A percentile compares a stretch with the other conserved stretches of the same genome.
phyloP scores from a whole-genome alignment of 768 basidiomycete genomes.

The Boletus patriciae region DNA sequence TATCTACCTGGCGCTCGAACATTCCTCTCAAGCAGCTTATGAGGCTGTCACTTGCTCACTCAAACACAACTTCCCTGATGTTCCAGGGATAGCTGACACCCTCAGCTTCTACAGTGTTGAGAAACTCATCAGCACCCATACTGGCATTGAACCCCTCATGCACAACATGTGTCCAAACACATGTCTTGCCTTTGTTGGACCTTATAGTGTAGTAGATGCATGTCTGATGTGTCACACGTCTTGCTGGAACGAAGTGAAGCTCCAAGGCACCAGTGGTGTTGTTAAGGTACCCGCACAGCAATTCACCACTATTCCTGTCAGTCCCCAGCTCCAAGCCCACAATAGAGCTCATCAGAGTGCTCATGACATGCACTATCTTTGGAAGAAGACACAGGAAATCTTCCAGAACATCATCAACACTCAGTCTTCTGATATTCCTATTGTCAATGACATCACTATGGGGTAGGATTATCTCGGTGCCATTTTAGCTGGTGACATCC shows the following conservation, averaged over 20 bases:
- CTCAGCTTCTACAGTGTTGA: too few relatives aligned
- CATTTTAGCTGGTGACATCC: neutral
- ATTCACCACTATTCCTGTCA: constrained; percentile 40
- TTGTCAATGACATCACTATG: neutral
- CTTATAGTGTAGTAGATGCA: constrained; percentile 24
- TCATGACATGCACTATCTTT: constrained; percentile 27
- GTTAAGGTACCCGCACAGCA: constrained; percentile 32
- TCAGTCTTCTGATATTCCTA: neutral
- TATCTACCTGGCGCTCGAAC: too few relatives aligned
- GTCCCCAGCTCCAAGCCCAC: constrained; percentile 45
- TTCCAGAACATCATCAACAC: neutral
- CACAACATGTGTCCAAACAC: constrained; percentile 46
- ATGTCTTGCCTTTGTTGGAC: constrained; percentile 43
- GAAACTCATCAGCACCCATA: neutral
- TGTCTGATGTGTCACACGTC: constrained; percentile 37
- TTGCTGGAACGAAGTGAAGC: constrained; percentile 21
- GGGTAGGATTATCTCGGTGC: neutral
- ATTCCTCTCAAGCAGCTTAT: too few relatives aligned
- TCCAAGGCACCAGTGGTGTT: neutral
- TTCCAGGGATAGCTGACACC: too few relatives aligned
- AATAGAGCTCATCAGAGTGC: constrained; percentile 25
- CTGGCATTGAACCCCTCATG: constrained; percentile 33
- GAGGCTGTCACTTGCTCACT: too few relatives aligned
- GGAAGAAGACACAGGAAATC: neutral
- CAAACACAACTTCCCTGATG: too few relatives aligned